phyloP scores from a whole-genome alignment of 495 filamentous ascomycete species.

The Talaromyces ruber region DNA sequence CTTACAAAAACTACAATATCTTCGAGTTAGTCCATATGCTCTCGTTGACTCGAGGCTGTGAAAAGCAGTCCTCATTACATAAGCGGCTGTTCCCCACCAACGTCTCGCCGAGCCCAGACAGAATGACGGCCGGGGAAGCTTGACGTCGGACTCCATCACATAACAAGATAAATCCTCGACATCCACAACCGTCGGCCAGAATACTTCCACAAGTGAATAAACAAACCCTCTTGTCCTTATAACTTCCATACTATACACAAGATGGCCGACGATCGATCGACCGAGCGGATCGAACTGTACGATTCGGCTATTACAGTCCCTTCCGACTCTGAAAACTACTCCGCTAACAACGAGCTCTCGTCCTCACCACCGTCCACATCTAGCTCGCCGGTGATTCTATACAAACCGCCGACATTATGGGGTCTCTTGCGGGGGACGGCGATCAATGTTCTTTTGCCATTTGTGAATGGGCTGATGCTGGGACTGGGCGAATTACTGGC shows the following conservation, averaged over 20 bases:
- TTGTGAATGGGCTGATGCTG: conserved; percentile 97
- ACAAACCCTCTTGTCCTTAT: neutral
- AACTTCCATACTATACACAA: conserved; percentile 4
- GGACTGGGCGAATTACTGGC: conserved; percentile 95
- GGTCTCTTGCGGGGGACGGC: conserved; percentile 77
- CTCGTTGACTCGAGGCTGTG: neutral
- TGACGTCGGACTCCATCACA: neutral
- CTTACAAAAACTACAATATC: neutral
- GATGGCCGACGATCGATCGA: conserved; percentile 40
- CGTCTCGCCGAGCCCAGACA: neutral
- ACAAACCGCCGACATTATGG: conserved; percentile 81
- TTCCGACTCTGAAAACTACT: conserved; percentile 87
- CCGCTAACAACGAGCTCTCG: conserved; percentile 54
- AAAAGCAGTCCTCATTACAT: neutral
- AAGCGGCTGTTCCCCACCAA: neutral
- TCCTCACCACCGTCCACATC: conserved; percentile 55
- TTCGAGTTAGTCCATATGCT: neutral
- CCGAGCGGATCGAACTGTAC: conserved; percentile 52
- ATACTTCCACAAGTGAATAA: neutral
- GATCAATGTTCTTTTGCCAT: conserved; percentile 90
- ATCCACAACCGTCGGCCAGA: neutral
- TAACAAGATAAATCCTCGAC: neutral
- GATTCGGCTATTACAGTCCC: conserved; percentile 78
- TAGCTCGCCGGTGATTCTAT: conserved; percentile 74
- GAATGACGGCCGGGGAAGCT: neutral